These are phyloP conservation scores for Solanum microdontum DNA, from an alignment of 257 asterid species.

Conservation along the genomic window DNA sequence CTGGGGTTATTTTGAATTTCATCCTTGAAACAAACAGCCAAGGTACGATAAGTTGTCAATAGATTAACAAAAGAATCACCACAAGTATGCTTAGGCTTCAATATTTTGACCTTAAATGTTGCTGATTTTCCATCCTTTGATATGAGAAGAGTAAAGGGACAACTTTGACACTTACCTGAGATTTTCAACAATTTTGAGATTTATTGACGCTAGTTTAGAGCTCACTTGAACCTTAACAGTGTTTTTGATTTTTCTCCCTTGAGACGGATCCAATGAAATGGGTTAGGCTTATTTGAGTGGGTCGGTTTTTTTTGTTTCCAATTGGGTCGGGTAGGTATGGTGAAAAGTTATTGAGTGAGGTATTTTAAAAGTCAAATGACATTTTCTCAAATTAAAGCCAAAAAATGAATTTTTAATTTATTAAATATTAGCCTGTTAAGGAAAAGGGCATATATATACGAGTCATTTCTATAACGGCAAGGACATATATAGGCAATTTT, in stretches of 20 bases:
- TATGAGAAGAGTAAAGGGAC: not conserved
- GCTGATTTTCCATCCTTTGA: not conserved
- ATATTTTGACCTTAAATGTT: not conserved
- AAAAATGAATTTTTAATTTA: too few species aligned
- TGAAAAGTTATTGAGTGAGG: not conserved
- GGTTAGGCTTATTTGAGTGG: not conserved
- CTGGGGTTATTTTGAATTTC: not conserved
- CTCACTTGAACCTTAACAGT: not conserved
- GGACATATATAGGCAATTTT: too few species aligned
- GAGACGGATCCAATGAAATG: not conserved
- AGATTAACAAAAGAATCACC: not conserved
- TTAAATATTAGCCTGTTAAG: too few species aligned
- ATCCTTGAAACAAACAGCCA: not conserved
- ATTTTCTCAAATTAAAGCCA: not conserved
- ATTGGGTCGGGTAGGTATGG: not conserved
- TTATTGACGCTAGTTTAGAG: not conserved
- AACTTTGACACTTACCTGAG: not conserved
- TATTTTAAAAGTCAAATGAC: not conserved
- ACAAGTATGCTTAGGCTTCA: not conserved
- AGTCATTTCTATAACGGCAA: not conserved
- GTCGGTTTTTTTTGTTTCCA: not conserved
- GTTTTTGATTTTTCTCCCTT: not conserved
- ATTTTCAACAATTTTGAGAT: not conserved
- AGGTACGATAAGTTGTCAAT: not conserved
- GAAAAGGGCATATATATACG: not conserved